Evolutionary conservation across 192 early-diverging fungal species (phyloP), one percentile per base, ranked within the genome.

Genomic region (Backusella psychrophila): DNA sequence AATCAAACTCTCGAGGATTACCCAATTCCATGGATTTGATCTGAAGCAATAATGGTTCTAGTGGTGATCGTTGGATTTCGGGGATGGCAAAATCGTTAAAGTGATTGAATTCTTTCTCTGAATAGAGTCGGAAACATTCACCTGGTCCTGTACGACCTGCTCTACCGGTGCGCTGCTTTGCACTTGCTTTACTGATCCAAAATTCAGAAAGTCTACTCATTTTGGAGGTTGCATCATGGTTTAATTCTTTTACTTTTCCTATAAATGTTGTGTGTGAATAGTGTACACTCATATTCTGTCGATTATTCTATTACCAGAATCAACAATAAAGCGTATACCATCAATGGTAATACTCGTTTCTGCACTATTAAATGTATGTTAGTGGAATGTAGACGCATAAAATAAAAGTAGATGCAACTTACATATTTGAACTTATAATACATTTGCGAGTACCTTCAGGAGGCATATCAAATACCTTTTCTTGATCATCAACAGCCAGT

Each of bases 321-420:
- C 91, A 31, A 93, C 80, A 70, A 92, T 88, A 75, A 92, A 92
- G 4, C 91, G 79, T 15, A 93, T 89, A n/a, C 89, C 90, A 68
- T 93, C 89, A 65, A 86, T 85, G 6, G 85, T 85, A 31, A 83
- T 77, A 74, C 83, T 85, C 34, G 84, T 85, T 38, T 85, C 84
- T 21, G 82, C 76, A 66, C 75, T 84, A 19, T 26, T 71, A 67
- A 29, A 39, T 34, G 12, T 63, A 46, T 31, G 42, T 41, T 66
- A 9, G 33, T 21, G 19, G 15, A 35, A 69, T 35, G 42, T 44
- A 69, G 4, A 69, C 8, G 38, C 8, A 56, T 56, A 26, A 23
- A 19, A n/a, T 6, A 21, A 35, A 19, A 34, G 12, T 4, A 71
- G 12, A 15, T 33, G 56, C 44, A 17, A 80, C 86, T 63, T 82